Percentiles rank a stretch among this genome's conserved stretches.
Conservation (phyloP, 495 filamentous ascomycete genomes). For the Penicillium psychrofluorescens region DNA sequence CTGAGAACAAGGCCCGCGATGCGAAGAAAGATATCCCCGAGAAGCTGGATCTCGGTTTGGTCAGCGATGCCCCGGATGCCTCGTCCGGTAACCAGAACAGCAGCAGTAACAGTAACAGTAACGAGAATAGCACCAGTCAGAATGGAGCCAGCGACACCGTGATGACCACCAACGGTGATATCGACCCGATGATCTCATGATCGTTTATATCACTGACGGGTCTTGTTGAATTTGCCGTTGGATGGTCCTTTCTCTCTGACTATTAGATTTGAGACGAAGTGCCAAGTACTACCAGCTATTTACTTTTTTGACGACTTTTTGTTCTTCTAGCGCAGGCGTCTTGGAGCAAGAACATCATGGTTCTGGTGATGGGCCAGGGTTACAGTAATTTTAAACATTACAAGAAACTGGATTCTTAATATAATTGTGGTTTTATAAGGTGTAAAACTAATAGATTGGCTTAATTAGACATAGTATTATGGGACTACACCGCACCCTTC, state of each 20-base stretch:
- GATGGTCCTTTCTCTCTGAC: too few species aligned
- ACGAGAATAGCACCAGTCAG: conserved; percentile 9
- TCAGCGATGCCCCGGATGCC: conserved; percentile 24
- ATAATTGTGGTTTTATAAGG: too few species aligned
- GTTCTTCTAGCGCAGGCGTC: conserved; percentile 20
- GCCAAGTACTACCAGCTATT: neutral
- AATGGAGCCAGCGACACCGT: conserved; percentile 33
- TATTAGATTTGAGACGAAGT: too few species aligned
- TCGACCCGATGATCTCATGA: conserved; percentile 56
- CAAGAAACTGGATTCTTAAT: too few species aligned
- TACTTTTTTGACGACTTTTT: neutral
- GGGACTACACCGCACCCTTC: too few species aligned
- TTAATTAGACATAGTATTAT: too few species aligned
- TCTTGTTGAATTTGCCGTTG: too few species aligned
- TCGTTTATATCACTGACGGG: neutral
- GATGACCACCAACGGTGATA: conserved; percentile 41
- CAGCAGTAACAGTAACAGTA: conserved; percentile 15
- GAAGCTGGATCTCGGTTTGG: conserved; percentile 64
- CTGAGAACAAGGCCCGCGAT: conserved; percentile 68
- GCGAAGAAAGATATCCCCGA: conserved; percentile 69
- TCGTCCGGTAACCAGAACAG: conserved; percentile 8
- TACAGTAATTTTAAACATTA: neutral
- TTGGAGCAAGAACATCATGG: conserved; percentile 1
- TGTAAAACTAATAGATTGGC: too few species aligned
- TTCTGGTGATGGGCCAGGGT: neutral